Percentiles rank a stretch among this genome's conserved stretches.
phyloP scores from a whole-genome alignment of 2,329 filamentous ascomycete genomes.

The Venturia asperata region DNA sequence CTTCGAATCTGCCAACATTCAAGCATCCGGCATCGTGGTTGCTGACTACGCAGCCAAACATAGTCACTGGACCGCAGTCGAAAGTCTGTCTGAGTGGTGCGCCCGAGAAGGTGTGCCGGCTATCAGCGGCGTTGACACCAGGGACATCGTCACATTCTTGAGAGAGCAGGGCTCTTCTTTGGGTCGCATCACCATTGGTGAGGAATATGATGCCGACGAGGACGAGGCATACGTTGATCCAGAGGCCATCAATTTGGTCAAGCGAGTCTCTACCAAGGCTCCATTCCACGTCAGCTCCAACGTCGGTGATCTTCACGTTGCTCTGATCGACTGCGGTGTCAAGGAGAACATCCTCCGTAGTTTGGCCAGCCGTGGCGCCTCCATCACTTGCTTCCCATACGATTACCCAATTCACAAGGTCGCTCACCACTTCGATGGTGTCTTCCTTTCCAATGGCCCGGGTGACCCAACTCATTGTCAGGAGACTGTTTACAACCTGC shows the following conservation, averaged over 20 bases:
- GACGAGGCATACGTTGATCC: conserved; percentile 95
- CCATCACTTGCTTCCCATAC: conserved; percentile 90
- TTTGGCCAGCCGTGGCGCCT: conserved; percentile 83
- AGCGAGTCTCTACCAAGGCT: conserved; percentile 94
- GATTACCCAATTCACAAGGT: conserved; percentile 98
- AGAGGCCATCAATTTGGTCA: conserved; percentile 92
- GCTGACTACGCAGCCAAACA: conserved; percentile 90
- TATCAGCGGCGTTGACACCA: conserved; percentile 94
- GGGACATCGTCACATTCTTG: conserved; percentile 90
- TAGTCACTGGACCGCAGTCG: conserved; percentile 97
- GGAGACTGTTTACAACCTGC: conserved; percentile 86
- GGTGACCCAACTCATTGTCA: conserved; percentile 97
- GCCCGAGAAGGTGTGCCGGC: conserved; percentile 91
- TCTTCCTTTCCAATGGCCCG: conserved; percentile 98
- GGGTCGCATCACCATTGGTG: conserved; percentile 86
- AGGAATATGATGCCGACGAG: conserved; percentile 97
- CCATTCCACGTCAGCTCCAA: conserved; percentile 90
- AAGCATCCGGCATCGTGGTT: conserved; percentile 92
- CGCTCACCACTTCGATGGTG: conserved; percentile 91
- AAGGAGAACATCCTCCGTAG: conserved; percentile 99
- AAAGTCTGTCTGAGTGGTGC: conserved; percentile 90
- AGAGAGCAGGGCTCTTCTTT: conserved; percentile 96
- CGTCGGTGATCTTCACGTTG: conserved; percentile 79
- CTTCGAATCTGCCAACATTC: conserved; percentile 96
- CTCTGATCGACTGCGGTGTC: conserved; percentile 94